Conservation (phyloP, 345 rosid species). For the Turnera subulata region DNA sequence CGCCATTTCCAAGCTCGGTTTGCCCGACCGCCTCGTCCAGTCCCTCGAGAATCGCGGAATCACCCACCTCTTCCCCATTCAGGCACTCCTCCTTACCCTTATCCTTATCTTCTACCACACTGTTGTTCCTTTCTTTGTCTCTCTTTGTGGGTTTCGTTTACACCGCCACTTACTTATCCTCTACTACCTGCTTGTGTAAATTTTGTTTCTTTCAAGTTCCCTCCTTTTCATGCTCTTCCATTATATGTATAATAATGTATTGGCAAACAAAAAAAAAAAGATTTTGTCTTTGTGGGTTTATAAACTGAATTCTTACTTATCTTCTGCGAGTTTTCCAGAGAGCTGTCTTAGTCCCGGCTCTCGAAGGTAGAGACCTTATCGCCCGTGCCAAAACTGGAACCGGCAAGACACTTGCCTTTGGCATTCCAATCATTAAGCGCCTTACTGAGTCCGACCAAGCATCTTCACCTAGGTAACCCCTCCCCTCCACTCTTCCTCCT, state of each 20-base stretch:
- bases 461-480: conserved; percentile 57
- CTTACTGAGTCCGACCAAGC: conserved; percentile 56
- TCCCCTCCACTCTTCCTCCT: background rate
- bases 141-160: too few relatives aligned
- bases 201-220: background rate
- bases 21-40: conserved; percentile 73
- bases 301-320: background rate
- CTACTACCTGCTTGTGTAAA: background rate
- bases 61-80: conserved; percentile 90
- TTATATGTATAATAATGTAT: background rate
- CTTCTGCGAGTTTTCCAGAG: conserved; percentile 53
- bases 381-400: conserved; percentile 99
- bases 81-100: conserved; percentile 37
- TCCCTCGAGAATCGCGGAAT: conserved; percentile 79
- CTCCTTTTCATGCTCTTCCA: background rate
- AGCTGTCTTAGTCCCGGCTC: conserved; percentile 83
- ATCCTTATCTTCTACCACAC: too few relatives aligned
- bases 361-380: conserved; percentile 81
- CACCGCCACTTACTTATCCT: background rate
- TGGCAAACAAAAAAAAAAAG: too few relatives aligned
- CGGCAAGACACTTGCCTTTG: conserved; percentile 98
- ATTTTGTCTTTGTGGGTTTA: too few relatives aligned
- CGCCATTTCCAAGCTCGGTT: conserved; percentile 56
- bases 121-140: too few relatives aligned
- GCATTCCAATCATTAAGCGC: conserved; percentile 79